Percentiles rank a stretch among this genome's conserved stretches.
Conservation (phyloP, 2,329 filamentous ascomycete genomes). For the Aspergillus terreus region DNA sequence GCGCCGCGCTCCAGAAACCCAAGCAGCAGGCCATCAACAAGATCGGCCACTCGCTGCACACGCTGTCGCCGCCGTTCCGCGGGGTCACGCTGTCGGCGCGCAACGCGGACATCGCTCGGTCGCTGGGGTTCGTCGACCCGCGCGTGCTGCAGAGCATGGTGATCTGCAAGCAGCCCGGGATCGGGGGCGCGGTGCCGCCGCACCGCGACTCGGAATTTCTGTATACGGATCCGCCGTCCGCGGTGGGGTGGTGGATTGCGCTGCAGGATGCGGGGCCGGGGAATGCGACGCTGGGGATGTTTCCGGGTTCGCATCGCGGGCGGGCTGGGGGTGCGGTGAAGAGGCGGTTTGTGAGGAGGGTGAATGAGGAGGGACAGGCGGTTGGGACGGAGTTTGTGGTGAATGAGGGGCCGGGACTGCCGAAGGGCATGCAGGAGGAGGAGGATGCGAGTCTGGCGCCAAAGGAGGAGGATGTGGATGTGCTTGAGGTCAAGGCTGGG, state of each 20-base stretch:
- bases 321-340: slow-evolving; percentile 59
- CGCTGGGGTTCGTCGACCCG: slow-evolving; percentile 72
- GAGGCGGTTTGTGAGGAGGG: slow-evolving; percentile 67
- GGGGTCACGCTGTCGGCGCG: slow-evolving; percentile 41
- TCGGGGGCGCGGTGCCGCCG: slow-evolving; percentile 83
- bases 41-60: slow-evolving; percentile 75
- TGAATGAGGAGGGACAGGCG: slow-evolving; percentile 23
- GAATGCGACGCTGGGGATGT: slow-evolving; percentile 87
- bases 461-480: slow-evolving; percentile 56
- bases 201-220: slow-evolving; percentile 93
- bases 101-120: slow-evolving; percentile 63
- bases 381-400: slow-evolving; percentile 64
- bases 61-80: slow-evolving; percentile 64
- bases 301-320: slow-evolving; percentile 67
- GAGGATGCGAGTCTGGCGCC: slow-evolving; percentile 30
- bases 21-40: slow-evolving; percentile 87
- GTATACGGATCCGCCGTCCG: slow-evolving; percentile 82
- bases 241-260: slow-evolving; percentile 96
- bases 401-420: slow-evolving; percentile 65
- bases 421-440: slow-evolving; percentile 48
- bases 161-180: slow-evolving; percentile 97
- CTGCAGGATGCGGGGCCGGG: slow-evolving; percentile 82
- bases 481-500: slow-evolving; percentile 86
- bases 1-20: slow-evolving; percentile 67
- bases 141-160: slow-evolving; percentile 89